Base-by-base conservation (phyloP, 768 basidiomycete genomes). In the Auriscalpium vulgare region DNA sequence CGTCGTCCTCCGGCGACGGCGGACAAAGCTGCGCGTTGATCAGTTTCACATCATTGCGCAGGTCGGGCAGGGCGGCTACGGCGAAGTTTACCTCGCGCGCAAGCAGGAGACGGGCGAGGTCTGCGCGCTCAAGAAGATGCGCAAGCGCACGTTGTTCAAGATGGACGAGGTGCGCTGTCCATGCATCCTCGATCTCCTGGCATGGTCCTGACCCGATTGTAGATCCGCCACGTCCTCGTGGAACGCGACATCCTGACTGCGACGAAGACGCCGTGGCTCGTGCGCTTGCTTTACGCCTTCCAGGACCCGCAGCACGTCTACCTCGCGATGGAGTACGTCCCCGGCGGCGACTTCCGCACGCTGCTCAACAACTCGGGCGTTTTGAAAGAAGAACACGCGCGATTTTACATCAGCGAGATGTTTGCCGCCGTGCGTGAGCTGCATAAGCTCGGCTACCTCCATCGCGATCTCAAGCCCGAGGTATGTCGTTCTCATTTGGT, bases 41-140 rank as follows among this genome's bases (percentile, higher is more conserved):
- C 91, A 95, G 66, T 99, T 99, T 71, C 91, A 97, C 66, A 95
- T 99, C 69, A 95, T 99, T 61, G 93, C 94, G 0, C 97, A 99
- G 71, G 93, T 99, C 49, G 97, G 97, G 1, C 97, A 99, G 73
- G 97, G 97, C 11, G 97, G 97, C 2, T 99, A 98, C 71, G 97
- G 97, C 6, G 95, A 97, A 61, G 97, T 99, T 23, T 99, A 89
- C 67, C 78, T 99, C 51, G 97, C 97, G 10, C 77, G 95, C 44
- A 97, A 97, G 69, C 87, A 87, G 62, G 97, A 99, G 64, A 90
- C 95, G 1, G 91, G 93, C 29, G 92, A 98, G 68, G 90, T 99
- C 10, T 97, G 95, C 61, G 97, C 97, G 8, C 73, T 98, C 54
- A 98, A 99, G 79, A 95, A 91, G 75, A 95, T 99, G 97, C 80